Conservation (phyloP, 2,329 filamentous ascomycete genomes). For the Fusarium sp. region DNA sequence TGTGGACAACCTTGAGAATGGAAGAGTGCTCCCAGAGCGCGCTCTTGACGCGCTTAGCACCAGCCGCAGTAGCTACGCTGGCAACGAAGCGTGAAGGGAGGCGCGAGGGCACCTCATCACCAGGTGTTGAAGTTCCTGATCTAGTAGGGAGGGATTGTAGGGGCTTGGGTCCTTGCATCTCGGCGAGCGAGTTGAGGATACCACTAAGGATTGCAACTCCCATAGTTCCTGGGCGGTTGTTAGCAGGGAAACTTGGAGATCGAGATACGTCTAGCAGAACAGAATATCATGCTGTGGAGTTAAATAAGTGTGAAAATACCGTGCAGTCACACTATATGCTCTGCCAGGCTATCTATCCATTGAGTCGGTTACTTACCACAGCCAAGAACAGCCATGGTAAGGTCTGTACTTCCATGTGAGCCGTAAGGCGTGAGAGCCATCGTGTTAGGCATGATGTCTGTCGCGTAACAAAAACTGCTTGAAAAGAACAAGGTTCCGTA, state of each 20-base stretch:
- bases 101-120: conserved; percentile 64
- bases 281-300: conserved; percentile 1
- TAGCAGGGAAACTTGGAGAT: conserved; percentile 14
- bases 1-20: conserved; percentile 74
- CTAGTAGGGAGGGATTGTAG: conserved; percentile 56
- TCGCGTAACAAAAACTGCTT: conserved; percentile 21
- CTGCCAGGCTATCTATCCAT: background rate
- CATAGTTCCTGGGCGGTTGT: conserved; percentile 74
- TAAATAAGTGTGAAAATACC: background rate
- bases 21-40: conserved; percentile 74
- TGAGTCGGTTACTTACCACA: conserved; percentile 72
- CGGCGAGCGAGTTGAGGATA: conserved; percentile 77
- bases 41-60: conserved; percentile 75
- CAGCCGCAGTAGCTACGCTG: conserved; percentile 79
- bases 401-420: conserved; percentile 56
- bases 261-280: background rate
- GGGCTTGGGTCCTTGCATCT: conserved; percentile 62
- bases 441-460: conserved; percentile 46
- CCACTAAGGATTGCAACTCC: conserved; percentile 87
- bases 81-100: conserved; percentile 84
- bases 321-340: conserved; percentile 1
- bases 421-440: conserved; percentile 54
- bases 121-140: conserved; percentile 60
- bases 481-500: conserved; percentile 5
- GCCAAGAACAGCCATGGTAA: conserved; percentile 84